phyloP scores from a whole-genome alignment of 2,329 filamentous ascomycete genomes.

The Teratosphaeria nubilosa region DNA sequence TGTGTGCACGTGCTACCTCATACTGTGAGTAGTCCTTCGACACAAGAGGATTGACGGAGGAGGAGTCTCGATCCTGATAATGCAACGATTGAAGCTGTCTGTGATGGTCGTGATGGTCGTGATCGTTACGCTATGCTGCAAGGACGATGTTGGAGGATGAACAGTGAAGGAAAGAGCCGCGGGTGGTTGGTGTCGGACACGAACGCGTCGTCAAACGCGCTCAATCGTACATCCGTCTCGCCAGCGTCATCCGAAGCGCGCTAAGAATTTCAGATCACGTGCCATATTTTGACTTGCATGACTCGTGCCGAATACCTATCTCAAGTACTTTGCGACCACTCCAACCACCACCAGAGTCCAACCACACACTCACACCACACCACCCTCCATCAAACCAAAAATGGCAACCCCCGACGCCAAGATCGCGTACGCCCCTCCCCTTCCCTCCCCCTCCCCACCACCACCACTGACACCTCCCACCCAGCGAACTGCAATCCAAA shows the following conservation, averaged over 20 bases:
- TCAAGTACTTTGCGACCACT: neutral
- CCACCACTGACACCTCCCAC: slow-evolving; percentile 16
- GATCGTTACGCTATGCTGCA: neutral
- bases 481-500: slow-evolving; percentile 85
- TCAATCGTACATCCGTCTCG: neutral
- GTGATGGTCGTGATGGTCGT: neutral
- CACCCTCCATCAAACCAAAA: neutral
- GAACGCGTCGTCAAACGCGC: neutral
- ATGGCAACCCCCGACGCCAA: slow-evolving; percentile 30
- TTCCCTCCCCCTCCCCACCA: neutral
- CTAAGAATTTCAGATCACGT: neutral
- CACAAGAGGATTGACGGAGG: too few species aligned
- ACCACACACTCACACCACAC: neutral
- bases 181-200: neutral
- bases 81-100: neutral
- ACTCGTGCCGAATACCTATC: neutral
- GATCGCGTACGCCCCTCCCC: slow-evolving; percentile 28
- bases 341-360: neutral
- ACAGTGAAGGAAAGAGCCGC: neutral
- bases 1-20: slow-evolving; percentile 8
- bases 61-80: neutral
- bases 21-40: slow-evolving; percentile 2
- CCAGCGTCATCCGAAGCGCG: neutral
- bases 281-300: neutral
- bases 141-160: neutral